Conservation (phyloP, 768 basidiomycete species). For the Suillus fuscotomentosus region DNA sequence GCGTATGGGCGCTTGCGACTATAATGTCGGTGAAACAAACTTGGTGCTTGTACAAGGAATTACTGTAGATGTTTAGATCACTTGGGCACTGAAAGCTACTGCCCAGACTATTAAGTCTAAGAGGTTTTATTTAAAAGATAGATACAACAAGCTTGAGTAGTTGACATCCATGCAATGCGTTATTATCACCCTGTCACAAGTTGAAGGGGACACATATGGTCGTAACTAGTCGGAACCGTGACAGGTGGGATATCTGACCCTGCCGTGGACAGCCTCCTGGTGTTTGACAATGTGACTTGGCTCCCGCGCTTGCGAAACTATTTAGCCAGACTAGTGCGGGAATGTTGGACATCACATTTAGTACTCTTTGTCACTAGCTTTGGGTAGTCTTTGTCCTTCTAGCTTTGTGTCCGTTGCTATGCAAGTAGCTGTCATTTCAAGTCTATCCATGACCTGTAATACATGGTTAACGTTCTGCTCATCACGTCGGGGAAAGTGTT, state of each 20-base stretch:
- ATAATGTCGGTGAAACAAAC: too few species aligned
- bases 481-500: neutral
- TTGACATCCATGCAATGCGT: neutral
- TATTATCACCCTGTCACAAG: slow-evolving; percentile 2
- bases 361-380: slow-evolving; percentile 13
- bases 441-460: neutral
- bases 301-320: slow-evolving; percentile 1
- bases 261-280: neutral
- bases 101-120: too few species aligned
- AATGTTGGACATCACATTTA: slow-evolving; percentile 11
- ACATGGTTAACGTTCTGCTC: neutral
- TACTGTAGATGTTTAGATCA: too few species aligned
- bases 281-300: neutral
- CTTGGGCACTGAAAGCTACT: too few species aligned
- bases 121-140: neutral
- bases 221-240: neutral
- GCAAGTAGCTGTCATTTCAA: slow-evolving; percentile 6
- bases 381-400: slow-evolving; percentile 15
- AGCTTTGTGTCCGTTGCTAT: slow-evolving; percentile 21
- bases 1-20: neutral
- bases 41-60: too few species aligned
- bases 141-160: too few species aligned
- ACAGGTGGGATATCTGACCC: neutral
- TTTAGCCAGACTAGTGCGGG: slow-evolving; percentile 6
- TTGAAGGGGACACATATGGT: neutral